Conservation (phyloP, 495 filamentous ascomycete genomes). For the Cladorrhinum samala region DNA sequence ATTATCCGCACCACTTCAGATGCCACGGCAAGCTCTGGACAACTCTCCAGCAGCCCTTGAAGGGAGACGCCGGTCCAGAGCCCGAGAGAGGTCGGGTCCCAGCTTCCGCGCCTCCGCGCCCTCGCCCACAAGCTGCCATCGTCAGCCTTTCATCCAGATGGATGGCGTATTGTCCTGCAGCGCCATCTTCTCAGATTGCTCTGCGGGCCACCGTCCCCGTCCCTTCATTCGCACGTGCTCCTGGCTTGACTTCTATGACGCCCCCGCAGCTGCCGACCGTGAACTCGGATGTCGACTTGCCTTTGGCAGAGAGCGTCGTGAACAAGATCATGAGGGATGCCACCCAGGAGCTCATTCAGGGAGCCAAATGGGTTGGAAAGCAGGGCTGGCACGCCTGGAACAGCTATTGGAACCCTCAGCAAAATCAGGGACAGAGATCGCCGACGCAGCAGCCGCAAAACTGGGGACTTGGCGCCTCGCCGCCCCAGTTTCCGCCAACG, state of each 20-base stretch:
- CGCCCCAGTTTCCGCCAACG: conserved; percentile 67
- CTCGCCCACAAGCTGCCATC: conserved; percentile 54
- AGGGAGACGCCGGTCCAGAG: conserved; percentile 44
- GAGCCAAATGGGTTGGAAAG: conserved; percentile 79
- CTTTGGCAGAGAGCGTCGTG: conserved; percentile 71
- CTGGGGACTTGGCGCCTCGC: conserved; percentile 35
- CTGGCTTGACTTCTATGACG: conserved; percentile 61
- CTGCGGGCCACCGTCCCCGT: conserved; percentile 54
- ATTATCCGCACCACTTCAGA: conserved; percentile 44
- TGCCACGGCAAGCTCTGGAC: conserved; percentile 85
- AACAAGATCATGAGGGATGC: conserved; percentile 82
- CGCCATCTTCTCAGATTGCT: conserved; percentile 60
- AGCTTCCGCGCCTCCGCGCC: conserved; percentile 25
- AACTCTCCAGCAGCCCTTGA: conserved; percentile 52
- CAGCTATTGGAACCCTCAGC: conserved; percentile 68
- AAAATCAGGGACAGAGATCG: conserved; percentile 35
- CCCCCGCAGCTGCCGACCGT: conserved; percentile 70
- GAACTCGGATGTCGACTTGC: conserved; percentile 69
- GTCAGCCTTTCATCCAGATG: conserved; percentile 72
- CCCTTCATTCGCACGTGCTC: conserved; percentile 47
- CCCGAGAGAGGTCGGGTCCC: conserved; percentile 32
- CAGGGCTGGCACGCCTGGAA: conserved; percentile 83
- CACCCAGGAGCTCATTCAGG: conserved; percentile 84
- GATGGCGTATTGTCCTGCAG: conserved; percentile 77
- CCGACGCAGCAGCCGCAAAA: conserved; percentile 21